A percentile compares a stretch with the other conserved stretches of the same genome.
phyloP scores from a whole-genome alignment of 2,329 filamentous ascomycete species.

The Fusarium clavum region DNA sequence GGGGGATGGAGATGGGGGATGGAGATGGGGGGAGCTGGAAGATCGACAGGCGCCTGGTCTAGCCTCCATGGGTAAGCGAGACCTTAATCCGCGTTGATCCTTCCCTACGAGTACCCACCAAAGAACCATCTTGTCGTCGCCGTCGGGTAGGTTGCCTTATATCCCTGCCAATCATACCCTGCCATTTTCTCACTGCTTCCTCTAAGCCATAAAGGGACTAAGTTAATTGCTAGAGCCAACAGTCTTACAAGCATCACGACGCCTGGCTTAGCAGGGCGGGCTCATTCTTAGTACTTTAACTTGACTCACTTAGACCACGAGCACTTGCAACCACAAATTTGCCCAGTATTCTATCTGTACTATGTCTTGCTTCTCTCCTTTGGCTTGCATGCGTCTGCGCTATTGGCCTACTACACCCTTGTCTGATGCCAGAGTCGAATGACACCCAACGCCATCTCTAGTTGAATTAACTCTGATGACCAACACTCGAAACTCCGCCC shows the following conservation, averaged over 20 bases:
- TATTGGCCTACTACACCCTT: constrained; percentile 15
- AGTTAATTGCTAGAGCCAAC: constrained; percentile 18
- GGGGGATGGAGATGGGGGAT: no score
- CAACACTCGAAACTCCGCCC: background rate
- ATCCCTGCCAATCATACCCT: background rate
- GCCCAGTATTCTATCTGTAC: background rate
- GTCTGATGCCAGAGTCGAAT: constrained; percentile 3
- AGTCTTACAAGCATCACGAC: constrained; percentile 24
- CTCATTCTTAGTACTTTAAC: background rate
- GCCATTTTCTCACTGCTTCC: background rate
- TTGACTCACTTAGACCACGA: background rate
- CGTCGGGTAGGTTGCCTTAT: background rate
- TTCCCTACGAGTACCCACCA: background rate
- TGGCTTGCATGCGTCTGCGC: constrained; percentile 1
- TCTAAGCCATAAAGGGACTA: background rate
- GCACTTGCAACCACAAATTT: background rate
- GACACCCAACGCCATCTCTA: constrained; percentile 6
- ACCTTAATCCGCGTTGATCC: background rate
- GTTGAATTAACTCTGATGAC: background rate
- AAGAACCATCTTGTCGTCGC: constrained; percentile 2
- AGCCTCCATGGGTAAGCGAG: background rate
- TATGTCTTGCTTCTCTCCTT: background rate
- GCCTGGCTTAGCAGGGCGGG: constrained; percentile 10
- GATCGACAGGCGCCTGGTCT: constrained; percentile 1
- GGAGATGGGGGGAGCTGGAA: background rate